A percentile compares a stretch with the other conserved stretches of the same genome.
Conservation (phyloP, 2,329 filamentous ascomycete genomes). For the Sporothrix brasiliensis region DNA sequence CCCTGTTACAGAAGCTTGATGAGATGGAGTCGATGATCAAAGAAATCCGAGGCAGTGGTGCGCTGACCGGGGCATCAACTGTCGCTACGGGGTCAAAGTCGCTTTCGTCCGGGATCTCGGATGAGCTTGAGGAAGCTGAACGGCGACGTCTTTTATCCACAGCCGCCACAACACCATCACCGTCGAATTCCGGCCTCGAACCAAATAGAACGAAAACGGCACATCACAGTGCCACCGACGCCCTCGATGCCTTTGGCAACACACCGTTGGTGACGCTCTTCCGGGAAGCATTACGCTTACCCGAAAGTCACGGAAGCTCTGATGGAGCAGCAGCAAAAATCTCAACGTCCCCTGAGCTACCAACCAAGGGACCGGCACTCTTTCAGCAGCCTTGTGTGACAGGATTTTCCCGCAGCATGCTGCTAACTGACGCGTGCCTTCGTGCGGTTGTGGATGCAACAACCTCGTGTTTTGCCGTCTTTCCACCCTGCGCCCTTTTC, state of each 20-base stretch:
- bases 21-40: slow-evolving; percentile 40
- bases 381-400: neutral
- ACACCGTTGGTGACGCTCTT: slow-evolving; percentile 24
- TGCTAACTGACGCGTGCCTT: neutral
- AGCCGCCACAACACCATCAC: neutral
- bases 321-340: too few relatives aligned
- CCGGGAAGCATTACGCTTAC: slow-evolving; percentile 7
- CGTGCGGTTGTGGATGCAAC: neutral
- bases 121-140: neutral
- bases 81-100: neutral
- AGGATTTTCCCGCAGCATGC: neutral
- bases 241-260: slow-evolving; percentile 15
- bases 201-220: neutral
- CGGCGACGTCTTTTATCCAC: neutral
- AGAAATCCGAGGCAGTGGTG: slow-evolving; percentile 32
- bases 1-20: slow-evolving; percentile 35
- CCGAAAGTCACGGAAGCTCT: neutral
- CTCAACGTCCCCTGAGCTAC: neutral
- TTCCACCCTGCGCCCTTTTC: slow-evolving; percentile 10
- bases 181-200: neutral
- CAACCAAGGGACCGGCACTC: neutral
- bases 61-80: neutral
- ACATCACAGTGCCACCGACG: slow-evolving; percentile 46
- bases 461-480: neutral
- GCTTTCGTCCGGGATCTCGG: neutral